Evolutionary conservation across 768 basidiomycete species (phyloP).

Genomic region (Trametes gibbosa): DNA sequence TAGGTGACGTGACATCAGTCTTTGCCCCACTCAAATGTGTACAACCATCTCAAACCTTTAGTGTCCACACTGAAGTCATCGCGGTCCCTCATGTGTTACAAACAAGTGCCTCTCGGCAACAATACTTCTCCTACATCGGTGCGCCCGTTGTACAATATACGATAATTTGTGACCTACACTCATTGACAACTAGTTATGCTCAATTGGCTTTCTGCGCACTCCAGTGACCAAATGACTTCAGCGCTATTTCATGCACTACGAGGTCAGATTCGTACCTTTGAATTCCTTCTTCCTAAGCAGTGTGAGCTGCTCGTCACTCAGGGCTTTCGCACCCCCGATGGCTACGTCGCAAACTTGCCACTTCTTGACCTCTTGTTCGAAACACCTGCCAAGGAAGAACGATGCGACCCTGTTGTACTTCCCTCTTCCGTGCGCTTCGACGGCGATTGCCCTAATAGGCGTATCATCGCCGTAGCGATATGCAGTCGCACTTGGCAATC

Average conservation of each 20-base stretch:
- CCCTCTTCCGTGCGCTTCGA: neutral
- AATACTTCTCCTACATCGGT: neutral
- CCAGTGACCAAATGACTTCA: neutral
- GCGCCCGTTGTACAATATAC: neutral
- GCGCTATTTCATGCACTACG: neutral
- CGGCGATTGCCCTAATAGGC: constrained; percentile 1
- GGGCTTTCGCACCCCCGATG: neutral
- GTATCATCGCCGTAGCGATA: constrained; percentile 1
- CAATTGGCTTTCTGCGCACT: constrained; percentile 9
- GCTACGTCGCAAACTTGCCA: neutral
- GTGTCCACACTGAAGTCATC: too few relatives aligned
- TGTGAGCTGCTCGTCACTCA: neutral
- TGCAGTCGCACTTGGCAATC: neutral
- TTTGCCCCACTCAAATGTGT: too few relatives aligned
- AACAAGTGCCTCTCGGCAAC: too few relatives aligned
- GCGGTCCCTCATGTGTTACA: too few relatives aligned
- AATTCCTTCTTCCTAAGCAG: neutral
- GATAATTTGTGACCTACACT: too few relatives aligned
- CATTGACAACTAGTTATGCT: neutral
- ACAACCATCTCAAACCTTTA: too few relatives aligned
- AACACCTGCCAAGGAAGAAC: constrained; percentile 5
- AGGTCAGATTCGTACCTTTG: neutral
- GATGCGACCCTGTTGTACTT: constrained; percentile 2
- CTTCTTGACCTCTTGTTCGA: constrained; percentile 1
- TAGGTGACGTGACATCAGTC: too few relatives aligned